These are phyloP conservation scores for Cladosporium phlei DNA, from an alignment of 2,329 filamentous ascomycete species.

Conservation along the genomic window DNA sequence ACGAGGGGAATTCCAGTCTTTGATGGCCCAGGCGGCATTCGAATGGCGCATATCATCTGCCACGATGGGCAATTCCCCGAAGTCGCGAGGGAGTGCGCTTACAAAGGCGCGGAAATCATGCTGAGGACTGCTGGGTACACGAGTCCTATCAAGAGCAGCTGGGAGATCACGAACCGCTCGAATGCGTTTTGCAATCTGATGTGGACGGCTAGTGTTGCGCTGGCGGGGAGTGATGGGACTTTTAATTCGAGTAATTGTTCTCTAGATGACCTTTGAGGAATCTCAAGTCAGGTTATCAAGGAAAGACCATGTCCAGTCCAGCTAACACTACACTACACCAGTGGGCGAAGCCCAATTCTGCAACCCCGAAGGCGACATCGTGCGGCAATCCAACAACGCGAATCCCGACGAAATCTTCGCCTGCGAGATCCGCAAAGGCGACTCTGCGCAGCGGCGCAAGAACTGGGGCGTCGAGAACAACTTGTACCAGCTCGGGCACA, in stretches of 20 bases:
- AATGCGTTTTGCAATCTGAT: conserved; percentile 26
- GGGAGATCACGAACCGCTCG: conserved; percentile 25
- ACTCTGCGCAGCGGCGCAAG: conserved; percentile 20
- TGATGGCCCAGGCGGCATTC: conserved; percentile 20
- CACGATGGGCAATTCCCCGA: conserved; percentile 28
- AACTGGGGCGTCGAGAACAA: conserved; percentile 28
- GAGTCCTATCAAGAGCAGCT: conserved; percentile 22
- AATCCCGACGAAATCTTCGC: conserved; percentile 25
- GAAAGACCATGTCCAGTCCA: no score
- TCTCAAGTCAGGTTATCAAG: no score
- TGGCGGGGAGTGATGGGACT: conserved; percentile 26
- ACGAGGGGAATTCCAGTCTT: conserved; percentile 24
- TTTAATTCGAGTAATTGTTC: conserved; percentile 20
- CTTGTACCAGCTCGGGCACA: conserved; percentile 25
- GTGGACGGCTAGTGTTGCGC: conserved; percentile 25
- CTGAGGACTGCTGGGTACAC: conserved; percentile 25
- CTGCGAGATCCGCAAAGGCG: conserved; percentile 24
- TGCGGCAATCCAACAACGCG: conserved; percentile 18
- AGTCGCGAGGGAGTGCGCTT: conserved; percentile 28
- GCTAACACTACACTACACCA: conserved; percentile 3
- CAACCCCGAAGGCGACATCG: conserved; percentile 22
- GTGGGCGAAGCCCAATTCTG: conserved; percentile 27
- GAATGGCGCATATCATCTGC: conserved; percentile 27
- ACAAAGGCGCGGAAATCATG: conserved; percentile 26
- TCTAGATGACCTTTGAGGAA: no score